Conservation (phyloP, 2,329 filamentous ascomycete species). For the Alternaria novae-zelandiae region DNA sequence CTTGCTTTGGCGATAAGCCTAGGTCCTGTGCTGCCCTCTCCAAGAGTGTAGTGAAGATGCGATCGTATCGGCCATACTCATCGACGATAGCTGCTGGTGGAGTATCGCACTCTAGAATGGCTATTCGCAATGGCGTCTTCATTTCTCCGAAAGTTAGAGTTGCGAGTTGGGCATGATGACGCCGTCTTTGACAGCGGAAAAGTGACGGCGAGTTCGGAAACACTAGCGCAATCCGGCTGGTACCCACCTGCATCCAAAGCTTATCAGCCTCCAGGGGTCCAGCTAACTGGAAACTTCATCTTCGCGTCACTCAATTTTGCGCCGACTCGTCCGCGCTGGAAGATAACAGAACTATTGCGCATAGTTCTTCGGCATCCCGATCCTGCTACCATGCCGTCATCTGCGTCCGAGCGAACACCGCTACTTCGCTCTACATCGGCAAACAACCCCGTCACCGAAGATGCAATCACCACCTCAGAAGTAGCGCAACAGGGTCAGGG, state of each 20-base stretch:
- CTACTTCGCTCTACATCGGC: constrained; percentile 31
- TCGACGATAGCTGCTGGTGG: constrained; percentile 69
- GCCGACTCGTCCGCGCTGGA: not conserved
- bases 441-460: constrained; percentile 25
- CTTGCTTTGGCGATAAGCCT: constrained; percentile 47
- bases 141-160: constrained; percentile 21
- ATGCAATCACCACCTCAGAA: constrained; percentile 28
- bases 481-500: constrained; percentile 31
- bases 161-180: not conserved
- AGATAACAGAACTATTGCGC: not conserved
- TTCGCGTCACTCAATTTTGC: not conserved
- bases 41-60: constrained; percentile 61
- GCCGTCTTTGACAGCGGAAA: constrained; percentile 4
- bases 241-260: constrained; percentile 2
- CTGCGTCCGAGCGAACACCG: constrained; percentile 42
- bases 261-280: not conserved
- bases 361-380: no score
- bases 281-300: not conserved
- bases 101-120: constrained; percentile 86
- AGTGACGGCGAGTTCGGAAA: constrained; percentile 21
- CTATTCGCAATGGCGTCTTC: constrained; percentile 69
- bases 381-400: constrained; percentile 17
- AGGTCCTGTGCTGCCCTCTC: constrained; percentile 58
- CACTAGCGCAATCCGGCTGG: constrained; percentile 15
- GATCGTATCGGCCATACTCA: constrained; percentile 75